phyloP scores from a whole-genome alignment of 768 basidiomycete genomes.

The Tubosaeta sp. region DNA sequence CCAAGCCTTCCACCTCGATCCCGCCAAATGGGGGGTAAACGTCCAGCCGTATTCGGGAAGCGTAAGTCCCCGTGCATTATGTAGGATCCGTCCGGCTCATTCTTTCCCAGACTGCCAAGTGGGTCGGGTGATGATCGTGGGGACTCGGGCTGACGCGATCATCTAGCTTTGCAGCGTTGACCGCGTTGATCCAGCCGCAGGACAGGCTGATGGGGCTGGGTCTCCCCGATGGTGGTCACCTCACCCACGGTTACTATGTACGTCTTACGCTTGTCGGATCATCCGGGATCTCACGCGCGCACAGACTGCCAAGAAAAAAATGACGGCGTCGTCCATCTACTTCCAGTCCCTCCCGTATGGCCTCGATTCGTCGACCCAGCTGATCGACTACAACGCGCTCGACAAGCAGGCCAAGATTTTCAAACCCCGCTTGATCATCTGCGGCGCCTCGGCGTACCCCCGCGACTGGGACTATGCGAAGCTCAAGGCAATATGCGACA shows the following conservation, averaged over 20 bases:
- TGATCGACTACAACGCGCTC: constrained; percentile 84
- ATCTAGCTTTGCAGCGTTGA: constrained; percentile 89
- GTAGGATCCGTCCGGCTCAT: constrained; percentile 11
- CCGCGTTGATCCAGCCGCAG: constrained; percentile 93
- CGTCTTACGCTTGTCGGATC: constrained; percentile 23
- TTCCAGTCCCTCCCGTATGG: constrained; percentile 98
- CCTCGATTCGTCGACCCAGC: constrained; percentile 74
- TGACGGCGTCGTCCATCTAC: constrained; percentile 99
- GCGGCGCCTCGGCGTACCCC: constrained; percentile 98
- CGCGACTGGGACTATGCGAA: constrained; percentile 94
- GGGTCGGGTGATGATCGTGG: constrained; percentile 24
- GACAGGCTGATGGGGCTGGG: constrained; percentile 99
- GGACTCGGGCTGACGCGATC: constrained; percentile 9
- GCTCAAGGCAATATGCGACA: constrained; percentile 76
- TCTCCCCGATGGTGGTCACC: constrained; percentile 94
- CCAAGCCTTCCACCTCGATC: constrained; percentile 93
- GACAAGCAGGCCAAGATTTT: constrained; percentile 86
- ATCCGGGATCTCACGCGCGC: constrained; percentile 1
- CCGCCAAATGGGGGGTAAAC: constrained; percentile 94
- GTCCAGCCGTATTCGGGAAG: constrained; percentile 98
- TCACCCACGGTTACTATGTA: constrained; percentile 97
- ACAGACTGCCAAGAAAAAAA: constrained; percentile 98
- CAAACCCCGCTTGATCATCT: constrained; percentile 94
- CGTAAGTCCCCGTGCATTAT: constrained; percentile 42
- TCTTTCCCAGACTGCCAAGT: constrained; percentile 76